Base-by-base conservation (phyloP, 2,329 filamentous ascomycete genomes). In the Fusarium brevicatenulatum region DNA sequence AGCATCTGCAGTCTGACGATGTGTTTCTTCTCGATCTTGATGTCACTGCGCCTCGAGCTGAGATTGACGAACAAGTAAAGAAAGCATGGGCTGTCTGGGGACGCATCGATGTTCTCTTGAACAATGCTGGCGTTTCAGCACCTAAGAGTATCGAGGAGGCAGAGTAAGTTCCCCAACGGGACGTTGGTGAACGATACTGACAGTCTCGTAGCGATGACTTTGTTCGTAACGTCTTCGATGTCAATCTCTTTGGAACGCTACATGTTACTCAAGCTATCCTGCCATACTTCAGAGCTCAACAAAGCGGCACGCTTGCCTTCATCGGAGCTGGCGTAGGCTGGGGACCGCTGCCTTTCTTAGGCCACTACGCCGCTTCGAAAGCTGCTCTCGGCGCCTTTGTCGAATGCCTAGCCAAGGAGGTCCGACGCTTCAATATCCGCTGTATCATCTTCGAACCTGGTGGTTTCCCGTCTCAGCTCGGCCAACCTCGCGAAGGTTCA, bases 321-420 rank as follows among this genome's bases (percentile, higher is more conserved):
- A 55, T 63, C 11, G 58, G 47, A 23, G 58, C 63, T 30, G 63
- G 58, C 3, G 28, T 63, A 4, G 47, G 59, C 6, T 65, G 63
- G 58, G 63, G 63, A 0, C 32, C 63, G 39, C 9, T 65, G 2
- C 63, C 63, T 5, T 65, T 65, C 23, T 19, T 65, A 2, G 36
- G 58, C 21, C 58, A 65, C n/a, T 65, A 65, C 8, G 63, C 63
- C 3, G 63, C 63, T 18, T 65, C 63, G 7, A 63, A 65, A 23
- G 63, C 58, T 47, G 63, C 63, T 8, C 63, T 65, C 0, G 47
- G 63, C 1, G 47, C 63, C 2, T 47, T 63, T 30, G 59, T 63
- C 4, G 63, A 65, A 37, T 49, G 63, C 13, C 16, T 65, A 7
- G 12, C 34, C 3, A 65, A 65, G 18, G 63, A 65, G 23, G 47